A percentile compares a stretch with the other conserved stretches of the same genome.
phyloP scores from a whole-genome alignment of 495 filamentous ascomycete species.

The Xylaria sp. region DNA sequence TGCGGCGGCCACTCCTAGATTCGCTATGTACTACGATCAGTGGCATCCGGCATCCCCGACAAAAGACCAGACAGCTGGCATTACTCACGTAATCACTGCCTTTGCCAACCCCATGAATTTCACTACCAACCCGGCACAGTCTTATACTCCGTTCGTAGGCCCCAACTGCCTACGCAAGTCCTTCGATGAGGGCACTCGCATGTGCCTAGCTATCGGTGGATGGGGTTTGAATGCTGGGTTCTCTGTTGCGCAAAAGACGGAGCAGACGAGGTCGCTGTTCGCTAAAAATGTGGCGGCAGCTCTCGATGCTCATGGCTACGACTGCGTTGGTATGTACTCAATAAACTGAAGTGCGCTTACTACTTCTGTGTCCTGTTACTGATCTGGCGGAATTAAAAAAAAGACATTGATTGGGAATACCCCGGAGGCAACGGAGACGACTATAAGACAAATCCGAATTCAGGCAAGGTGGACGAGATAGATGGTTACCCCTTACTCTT shows the following conservation, averaged over 20 bases:
- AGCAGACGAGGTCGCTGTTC: constrained; percentile 57
- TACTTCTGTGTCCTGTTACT: not conserved
- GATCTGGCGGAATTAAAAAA: constrained; percentile 23
- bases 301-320: constrained; percentile 60
- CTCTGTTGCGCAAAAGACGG: constrained; percentile 56
- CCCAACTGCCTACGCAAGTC: constrained; percentile 55
- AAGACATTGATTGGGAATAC: constrained; percentile 72
- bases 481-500: constrained; percentile 65
- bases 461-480: constrained; percentile 62
- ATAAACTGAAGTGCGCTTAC: no score
- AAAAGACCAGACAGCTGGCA: constrained; percentile 41
- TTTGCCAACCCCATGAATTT: constrained; percentile 63
- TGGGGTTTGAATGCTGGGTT: constrained; percentile 66
- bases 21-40: constrained; percentile 44
- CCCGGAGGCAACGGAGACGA: constrained; percentile 67
- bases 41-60: constrained; percentile 44
- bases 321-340: constrained; percentile 55
- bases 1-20: constrained; percentile 32
- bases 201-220: constrained; percentile 70
- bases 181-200: constrained; percentile 60
- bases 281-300: constrained; percentile 64
- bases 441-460: constrained; percentile 67
- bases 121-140: constrained; percentile 48
- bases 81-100: constrained; percentile 65
- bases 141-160: constrained; percentile 59